A percentile compares a stretch with the other conserved stretches of the same genome.
phyloP scores from a whole-genome alignment of 2,329 filamentous ascomycete species.

The Septoria linicola region DNA sequence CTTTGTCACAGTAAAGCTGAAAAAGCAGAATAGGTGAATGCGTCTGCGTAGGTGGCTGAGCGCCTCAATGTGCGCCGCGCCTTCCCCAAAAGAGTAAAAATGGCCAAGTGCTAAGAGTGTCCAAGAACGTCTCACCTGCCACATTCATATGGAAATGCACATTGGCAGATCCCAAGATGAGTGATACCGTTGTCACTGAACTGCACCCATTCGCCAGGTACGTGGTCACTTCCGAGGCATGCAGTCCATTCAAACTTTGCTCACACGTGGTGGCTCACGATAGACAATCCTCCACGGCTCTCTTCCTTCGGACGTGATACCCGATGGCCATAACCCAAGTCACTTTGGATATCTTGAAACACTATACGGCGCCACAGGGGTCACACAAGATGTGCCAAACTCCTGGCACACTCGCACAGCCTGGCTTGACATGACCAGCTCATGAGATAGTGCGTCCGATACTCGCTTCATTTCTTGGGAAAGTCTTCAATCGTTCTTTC shows the following conservation, averaged over 20 bases:
- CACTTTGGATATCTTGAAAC: slow-evolving; percentile 3
- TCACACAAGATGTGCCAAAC: slow-evolving; percentile 6
- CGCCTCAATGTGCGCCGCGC: slow-evolving; percentile 32
- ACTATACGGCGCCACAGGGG: slow-evolving; percentile 4
- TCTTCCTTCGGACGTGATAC: neutral
- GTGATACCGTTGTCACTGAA: neutral
- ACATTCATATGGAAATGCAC: neutral
- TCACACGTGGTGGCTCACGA: neutral
- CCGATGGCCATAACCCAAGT: neutral
- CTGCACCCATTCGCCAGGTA: slow-evolving; percentile 5
- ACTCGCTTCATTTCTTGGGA: slow-evolving; percentile 5
- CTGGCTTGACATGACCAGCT: slow-evolving; percentile 4
- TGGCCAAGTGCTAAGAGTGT: slow-evolving; percentile 18
- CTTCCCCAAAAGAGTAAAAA: slow-evolving; percentile 27
- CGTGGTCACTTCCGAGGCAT: slow-evolving; percentile 2
- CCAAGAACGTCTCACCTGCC: slow-evolving; percentile 11
- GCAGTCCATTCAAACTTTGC: neutral
- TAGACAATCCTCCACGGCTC: neutral
- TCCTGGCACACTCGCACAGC: slow-evolving; percentile 3
- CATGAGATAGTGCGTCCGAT: neutral
- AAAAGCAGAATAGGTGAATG: neutral
- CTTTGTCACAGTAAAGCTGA: neutral
- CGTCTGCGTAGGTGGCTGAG: slow-evolving; percentile 35
- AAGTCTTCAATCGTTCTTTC: neutral
- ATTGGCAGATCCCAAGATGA: neutral